Conservation (phyloP, 805 yeast genomes). For the Metschnikowia aberdeeniae region DNA sequence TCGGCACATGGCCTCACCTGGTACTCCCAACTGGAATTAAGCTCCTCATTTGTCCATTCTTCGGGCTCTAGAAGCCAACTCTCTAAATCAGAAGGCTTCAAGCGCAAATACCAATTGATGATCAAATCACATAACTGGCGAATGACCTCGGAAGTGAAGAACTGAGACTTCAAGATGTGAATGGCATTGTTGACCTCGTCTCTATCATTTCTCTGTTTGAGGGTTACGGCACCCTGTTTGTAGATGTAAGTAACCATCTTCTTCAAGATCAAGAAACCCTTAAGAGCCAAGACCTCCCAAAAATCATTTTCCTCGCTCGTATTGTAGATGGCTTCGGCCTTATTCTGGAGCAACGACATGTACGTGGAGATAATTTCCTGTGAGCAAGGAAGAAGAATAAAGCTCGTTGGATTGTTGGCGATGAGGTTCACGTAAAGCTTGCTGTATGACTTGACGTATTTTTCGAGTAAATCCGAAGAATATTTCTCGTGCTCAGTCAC, state of each 20-base stretch:
- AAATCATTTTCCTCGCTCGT: conserved; percentile 55
- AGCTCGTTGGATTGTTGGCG: conserved; percentile 60
- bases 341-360: conserved; percentile 55
- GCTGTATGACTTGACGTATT: conserved; percentile 68
- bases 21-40: conserved; percentile 73
- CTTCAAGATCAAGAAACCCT: conserved; percentile 61
- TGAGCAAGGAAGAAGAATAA: conserved; percentile 64
- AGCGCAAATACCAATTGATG: conserved; percentile 67
- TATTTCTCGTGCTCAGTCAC: conserved; percentile 50
- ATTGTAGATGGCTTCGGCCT: conserved; percentile 62
- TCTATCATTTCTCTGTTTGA: conserved; percentile 63
- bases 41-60: conserved; percentile 85
- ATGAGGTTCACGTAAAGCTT: conserved; percentile 66
- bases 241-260: conserved; percentile 56
- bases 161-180: conserved; percentile 44
- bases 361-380: conserved; percentile 58
- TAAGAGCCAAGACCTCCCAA: conserved; percentile 73
- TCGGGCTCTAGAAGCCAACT: conserved; percentile 86
- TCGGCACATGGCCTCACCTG: conserved; percentile 87
- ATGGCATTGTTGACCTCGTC: conserved; percentile 59
- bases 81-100: conserved; percentile 74
- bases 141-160: conserved; percentile 57
- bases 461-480: conserved; percentile 51
- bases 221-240: conserved; percentile 62
- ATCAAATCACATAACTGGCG: conserved; percentile 60